Percentiles rank a stretch among this genome's conserved stretches.
Conservation (phyloP, 2,329 filamentous ascomycete genomes). For the Colletotrichum ledebouriae region DNA sequence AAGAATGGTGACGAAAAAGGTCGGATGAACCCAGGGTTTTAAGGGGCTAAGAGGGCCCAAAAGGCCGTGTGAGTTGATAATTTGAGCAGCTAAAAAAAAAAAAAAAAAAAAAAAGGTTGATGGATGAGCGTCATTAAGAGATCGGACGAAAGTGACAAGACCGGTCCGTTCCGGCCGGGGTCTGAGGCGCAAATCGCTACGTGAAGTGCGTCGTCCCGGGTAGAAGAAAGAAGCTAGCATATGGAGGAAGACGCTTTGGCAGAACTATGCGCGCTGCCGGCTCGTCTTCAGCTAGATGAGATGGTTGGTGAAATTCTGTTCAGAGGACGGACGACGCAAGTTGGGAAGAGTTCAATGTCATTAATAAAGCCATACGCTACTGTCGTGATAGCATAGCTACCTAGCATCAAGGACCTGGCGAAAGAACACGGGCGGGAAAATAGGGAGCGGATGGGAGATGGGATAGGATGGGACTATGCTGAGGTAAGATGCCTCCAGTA, state of each 20-base stretch:
- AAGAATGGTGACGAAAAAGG: conserved; percentile 1
- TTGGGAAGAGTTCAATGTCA: too few relatives aligned
- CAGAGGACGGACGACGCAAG: background rate
- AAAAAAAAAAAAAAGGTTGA: background rate
- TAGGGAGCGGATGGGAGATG: conserved; percentile 16
- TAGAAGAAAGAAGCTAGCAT: conserved; percentile 5
- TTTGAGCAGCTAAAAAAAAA: background rate
- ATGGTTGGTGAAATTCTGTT: background rate
- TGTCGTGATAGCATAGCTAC: conserved; percentile 12
- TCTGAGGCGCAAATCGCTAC: conserved; percentile 35
- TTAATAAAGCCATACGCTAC: background rate
- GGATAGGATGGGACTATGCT: conserved; percentile 14
- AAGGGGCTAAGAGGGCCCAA: background rate
- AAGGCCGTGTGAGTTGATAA: too few relatives aligned
- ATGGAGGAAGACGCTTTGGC: background rate
- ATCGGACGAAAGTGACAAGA: conserved; percentile 40
- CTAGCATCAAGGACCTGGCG: background rate
- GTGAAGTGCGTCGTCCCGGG: conserved; percentile 9
- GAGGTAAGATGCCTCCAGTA: background rate
- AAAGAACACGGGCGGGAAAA: conserved; percentile 18
- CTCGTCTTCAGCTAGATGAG: conserved; percentile 3
- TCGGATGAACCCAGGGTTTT: conserved; percentile 29
- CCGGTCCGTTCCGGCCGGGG: conserved; percentile 11
- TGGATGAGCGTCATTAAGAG: conserved; percentile 38
- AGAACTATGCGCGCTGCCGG: background rate